Evolutionary conservation across 495 filamentous ascomycete species (phyloP), one percentile per base, ranked within the genome.

Genomic region (Trypethelium eluteriae): DNA sequence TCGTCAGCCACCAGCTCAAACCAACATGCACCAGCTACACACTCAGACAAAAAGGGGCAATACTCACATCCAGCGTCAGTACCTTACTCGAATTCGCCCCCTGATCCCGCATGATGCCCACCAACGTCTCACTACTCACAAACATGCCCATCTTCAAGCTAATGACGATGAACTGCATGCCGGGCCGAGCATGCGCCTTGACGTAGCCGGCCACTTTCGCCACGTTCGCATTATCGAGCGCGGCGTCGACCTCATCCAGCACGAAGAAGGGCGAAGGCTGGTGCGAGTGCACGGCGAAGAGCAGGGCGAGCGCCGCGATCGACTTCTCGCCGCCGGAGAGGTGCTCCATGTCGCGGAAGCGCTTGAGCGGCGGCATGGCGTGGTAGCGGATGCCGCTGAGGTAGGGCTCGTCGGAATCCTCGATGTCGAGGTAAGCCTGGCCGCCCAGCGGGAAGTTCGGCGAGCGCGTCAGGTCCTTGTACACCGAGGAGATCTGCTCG

Each of bases 131-230:
- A 73, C 90, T 94, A 71, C 89, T 86, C 78, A 98, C 91, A 77
- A 98, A 99, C 35, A 99, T 79, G 1, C 90, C 92, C 0, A 90
- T 88, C 83, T 99, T 98, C 74, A 98, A 81, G 78, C 84, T 88
- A 75, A 99, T 98, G 62, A 99, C 95, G 68, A 99, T 93, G 73
- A 99, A 99, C 81, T 99, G 94, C 89, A 97, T 96, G 3, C 94
- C 94, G 4, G 95, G 94, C 5, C 91, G 90, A 0, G 94, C 92
- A 76, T 97, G 93, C 70, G 92, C 90, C 36, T 88, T 85, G 67
- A 99, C 95, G 74, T 98, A 98, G 74, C 92, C 91, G 70, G 90
- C 91, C 78, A 99, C 93, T 73, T 93, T 91, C 64, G 91, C 88
- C 25, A 97, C 92, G 73, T 99, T 98, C 62, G 92, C 92, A 75